Base-by-base conservation (phyloP, 306 rosid species). In the Cicer arietinum region DNA sequence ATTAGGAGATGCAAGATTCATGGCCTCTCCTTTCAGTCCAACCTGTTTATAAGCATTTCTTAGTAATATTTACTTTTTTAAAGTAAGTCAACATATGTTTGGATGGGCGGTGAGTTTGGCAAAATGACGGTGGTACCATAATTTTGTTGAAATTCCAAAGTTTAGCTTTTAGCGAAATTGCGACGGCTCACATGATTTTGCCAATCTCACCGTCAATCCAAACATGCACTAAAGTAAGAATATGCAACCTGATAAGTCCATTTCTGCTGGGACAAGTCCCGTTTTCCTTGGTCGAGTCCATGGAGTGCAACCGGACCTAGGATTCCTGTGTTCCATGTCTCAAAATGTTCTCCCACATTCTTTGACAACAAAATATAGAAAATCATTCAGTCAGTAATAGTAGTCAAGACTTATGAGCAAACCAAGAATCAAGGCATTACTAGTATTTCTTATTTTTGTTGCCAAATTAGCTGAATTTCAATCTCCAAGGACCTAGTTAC, bases 261-360 rank as follows among this genome's bases (percentile, higher is more conserved):
- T 80, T 88, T 89, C 75, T 89, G 89, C 95, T 92, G 85, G 45
- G 98, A 89, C 69, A 95, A 84, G 86, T 92, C 99, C 97, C 74
- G 83, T 43, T 92, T 95, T 85, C 99, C 98, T 51, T 84, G 94
- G 79, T 90, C 85, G 68, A 95, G 97, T 77, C 99, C 99, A 66
- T 79, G 98, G 69, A 95, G 89, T 54, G 87, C 99, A 75, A 95
- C 89, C 39, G 99, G 99, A 70, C 99, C 99, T 8, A 95, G 92
- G 87, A 95, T 92, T 83, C 99, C 99, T 6, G 99, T 95, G 86
- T 76, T 90, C 92, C 93, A 95, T 50, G 93, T 57, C 91, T 95
- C 99, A 59, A 73, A 95, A 86, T 92, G 98, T 62, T 90, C 94
- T 46, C 99, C 99, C 10, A 95, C 95, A 68, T 95, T 95, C 99